Conservation (phyloP, 2,329 filamentous ascomycete species). For the Penicillium hordei region DNA sequence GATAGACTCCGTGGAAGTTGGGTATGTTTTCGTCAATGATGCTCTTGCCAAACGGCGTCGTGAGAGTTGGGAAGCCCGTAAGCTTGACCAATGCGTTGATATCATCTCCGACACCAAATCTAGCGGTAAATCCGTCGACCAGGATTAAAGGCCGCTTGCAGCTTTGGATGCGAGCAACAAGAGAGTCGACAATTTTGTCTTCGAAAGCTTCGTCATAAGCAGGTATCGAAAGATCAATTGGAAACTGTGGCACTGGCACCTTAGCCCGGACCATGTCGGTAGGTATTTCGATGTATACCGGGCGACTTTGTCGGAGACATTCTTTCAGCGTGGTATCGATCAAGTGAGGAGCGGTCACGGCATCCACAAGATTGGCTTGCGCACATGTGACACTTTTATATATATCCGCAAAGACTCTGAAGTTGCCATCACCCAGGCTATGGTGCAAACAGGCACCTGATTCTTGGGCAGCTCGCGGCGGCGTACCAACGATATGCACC, state of each 20-base stretch:
- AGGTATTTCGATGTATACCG: slow-evolving; percentile 57
- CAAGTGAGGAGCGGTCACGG: slow-evolving; percentile 46
- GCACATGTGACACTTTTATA: slow-evolving; percentile 50
- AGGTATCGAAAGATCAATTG: neutral
- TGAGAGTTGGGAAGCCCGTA: slow-evolving; percentile 49
- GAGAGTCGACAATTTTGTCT: slow-evolving; percentile 16
- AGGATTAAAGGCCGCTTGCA: slow-evolving; percentile 52
- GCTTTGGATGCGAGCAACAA: neutral
- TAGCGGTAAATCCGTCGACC: slow-evolving; percentile 50
- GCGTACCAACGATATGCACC: slow-evolving; percentile 60
- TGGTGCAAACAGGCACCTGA: slow-evolving; percentile 58
- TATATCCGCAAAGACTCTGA: slow-evolving; percentile 52
- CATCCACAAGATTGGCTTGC: slow-evolving; percentile 48
- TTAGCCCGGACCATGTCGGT: slow-evolving; percentile 50
- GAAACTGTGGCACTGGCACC: slow-evolving; percentile 10
- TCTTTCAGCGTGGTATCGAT: slow-evolving; percentile 54
- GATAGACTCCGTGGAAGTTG: slow-evolving; percentile 53
- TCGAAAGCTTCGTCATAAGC: slow-evolving; percentile 34
- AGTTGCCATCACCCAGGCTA: slow-evolving; percentile 63
- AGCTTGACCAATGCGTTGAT: slow-evolving; percentile 35
- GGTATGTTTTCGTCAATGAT: slow-evolving; percentile 48
- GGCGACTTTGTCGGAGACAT: slow-evolving; percentile 55
- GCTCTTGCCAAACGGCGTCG: slow-evolving; percentile 51
- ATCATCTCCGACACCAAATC: slow-evolving; percentile 40
- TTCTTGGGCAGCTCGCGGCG: slow-evolving; percentile 47